Evolutionary conservation across 768 basidiomycete species (phyloP).

Genomic region (Asterophora parasitica): DNA sequence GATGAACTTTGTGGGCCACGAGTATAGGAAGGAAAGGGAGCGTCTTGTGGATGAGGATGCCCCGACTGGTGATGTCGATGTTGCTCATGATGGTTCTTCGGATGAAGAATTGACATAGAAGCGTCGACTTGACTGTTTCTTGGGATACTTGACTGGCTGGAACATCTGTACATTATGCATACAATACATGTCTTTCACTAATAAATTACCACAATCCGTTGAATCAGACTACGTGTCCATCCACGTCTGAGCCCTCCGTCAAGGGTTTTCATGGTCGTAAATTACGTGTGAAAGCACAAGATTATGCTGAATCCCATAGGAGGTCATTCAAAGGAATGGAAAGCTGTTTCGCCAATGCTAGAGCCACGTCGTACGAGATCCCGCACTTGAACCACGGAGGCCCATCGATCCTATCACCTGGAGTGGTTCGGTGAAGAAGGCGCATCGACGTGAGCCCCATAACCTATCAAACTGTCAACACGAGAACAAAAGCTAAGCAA

Average conservation of each 20-base stretch:
- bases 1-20: slow-evolving; percentile 35
- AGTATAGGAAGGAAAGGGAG: slow-evolving; percentile 22
- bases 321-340: slow-evolving; percentile 58
- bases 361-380: slow-evolving; percentile 53
- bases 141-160: neutral
- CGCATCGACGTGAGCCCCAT: slow-evolving; percentile 60
- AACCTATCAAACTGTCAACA: slow-evolving; percentile 38
- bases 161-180: neutral
- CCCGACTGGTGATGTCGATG: neutral
- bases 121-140: neutral
- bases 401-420: slow-evolving; percentile 59
- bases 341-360: slow-evolving; percentile 54
- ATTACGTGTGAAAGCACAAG: too few species aligned
- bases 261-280: too few species aligned
- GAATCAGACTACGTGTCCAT: too few species aligned
- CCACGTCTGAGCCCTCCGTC: too few species aligned
- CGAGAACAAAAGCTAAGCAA: neutral
- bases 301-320: slow-evolving; percentile 56
- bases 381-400: slow-evolving; percentile 72
- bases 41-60: neutral
- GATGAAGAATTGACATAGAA: neutral
- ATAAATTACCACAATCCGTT: neutral
- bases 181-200: neutral
- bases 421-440: slow-evolving; percentile 60
- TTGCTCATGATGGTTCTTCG: neutral